These are phyloP conservation scores for Xylariales sp. DNA, from an alignment of 2,329 filamentous ascomycete species.

Conservation along the genomic window DNA sequence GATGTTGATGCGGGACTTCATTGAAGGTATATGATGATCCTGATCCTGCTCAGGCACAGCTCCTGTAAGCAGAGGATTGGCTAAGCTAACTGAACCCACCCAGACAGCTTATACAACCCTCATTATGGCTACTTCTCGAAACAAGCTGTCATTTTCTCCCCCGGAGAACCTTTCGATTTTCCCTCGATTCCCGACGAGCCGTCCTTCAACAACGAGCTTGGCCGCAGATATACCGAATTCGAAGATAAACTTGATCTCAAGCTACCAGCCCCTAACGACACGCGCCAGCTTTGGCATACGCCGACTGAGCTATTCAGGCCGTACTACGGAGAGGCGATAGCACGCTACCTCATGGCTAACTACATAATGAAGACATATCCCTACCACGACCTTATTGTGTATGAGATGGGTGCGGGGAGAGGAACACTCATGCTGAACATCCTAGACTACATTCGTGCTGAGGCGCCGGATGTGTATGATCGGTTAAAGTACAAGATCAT, in stretches of 20 bases:
- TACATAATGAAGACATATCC: slow-evolving; percentile 93
- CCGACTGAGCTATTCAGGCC: slow-evolving; percentile 95
- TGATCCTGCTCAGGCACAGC: no score
- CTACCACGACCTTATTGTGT: slow-evolving; percentile 95
- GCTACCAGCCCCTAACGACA: slow-evolving; percentile 60
- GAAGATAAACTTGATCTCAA: slow-evolving; percentile 79
- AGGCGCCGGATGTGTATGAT: slow-evolving; percentile 87
- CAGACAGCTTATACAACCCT: slow-evolving; percentile 91
- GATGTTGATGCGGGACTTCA: slow-evolving; percentile 97
- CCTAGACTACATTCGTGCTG: slow-evolving; percentile 87
- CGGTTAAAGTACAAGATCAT: slow-evolving; percentile 93
- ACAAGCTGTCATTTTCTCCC: slow-evolving; percentile 91
- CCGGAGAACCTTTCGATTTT: slow-evolving; percentile 89
- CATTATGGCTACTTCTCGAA: slow-evolving; percentile 96
- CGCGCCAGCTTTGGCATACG: slow-evolving; percentile 95
- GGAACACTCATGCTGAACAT: slow-evolving; percentile 98
- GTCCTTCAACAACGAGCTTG: slow-evolving; percentile 73
- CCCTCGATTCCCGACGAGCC: slow-evolving; percentile 74
- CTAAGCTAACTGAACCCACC: not conserved
- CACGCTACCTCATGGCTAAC: slow-evolving; percentile 91
- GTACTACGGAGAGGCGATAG: slow-evolving; percentile 94
- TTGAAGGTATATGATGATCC: slow-evolving; percentile 63
- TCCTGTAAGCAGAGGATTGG: no score
- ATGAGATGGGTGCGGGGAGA: slow-evolving; percentile 97
- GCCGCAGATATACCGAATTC: slow-evolving; percentile 79